phyloP scores from a whole-genome alignment of 805 yeast species.

The Sugiyamaella mastotermitis region DNA sequence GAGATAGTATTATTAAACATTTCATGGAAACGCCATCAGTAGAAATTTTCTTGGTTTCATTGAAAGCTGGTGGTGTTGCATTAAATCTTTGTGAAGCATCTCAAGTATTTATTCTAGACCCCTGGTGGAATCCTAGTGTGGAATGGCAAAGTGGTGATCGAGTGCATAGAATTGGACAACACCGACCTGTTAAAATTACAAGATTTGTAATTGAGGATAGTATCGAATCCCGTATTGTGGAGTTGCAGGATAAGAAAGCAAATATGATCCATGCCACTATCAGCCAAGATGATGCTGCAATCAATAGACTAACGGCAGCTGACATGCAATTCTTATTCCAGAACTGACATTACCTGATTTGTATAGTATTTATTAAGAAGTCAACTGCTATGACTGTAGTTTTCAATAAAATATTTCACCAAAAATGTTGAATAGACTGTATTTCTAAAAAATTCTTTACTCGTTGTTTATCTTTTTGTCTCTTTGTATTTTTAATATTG shows the following conservation, averaged over 20 bases:
- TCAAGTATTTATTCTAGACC: constrained; percentile 91
- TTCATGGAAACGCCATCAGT: constrained; percentile 91
- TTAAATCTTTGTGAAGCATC: constrained; percentile 94
- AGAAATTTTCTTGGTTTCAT: constrained; percentile 88
- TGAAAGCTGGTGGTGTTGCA: constrained; percentile 99
- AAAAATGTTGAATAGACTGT: too few relatives aligned
- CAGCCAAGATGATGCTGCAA: constrained; percentile 87
- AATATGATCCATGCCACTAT: constrained; percentile 97
- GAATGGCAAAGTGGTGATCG: constrained; percentile 99
- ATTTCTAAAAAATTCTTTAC: too few relatives aligned
- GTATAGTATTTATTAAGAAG: too few relatives aligned
- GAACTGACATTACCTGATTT: too few relatives aligned
- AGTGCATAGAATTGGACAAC: constrained; percentile 96
- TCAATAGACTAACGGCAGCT: constrained; percentile 81
- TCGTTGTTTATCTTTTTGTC: too few relatives aligned
- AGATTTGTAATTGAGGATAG: constrained; percentile 94
- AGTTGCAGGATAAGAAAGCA: constrained; percentile 94
- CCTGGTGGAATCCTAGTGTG: constrained; percentile 99
- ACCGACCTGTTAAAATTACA: constrained; percentile 87
- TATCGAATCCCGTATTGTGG: constrained; percentile 92
- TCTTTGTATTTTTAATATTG: too few relatives aligned
- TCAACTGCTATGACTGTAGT: too few relatives aligned
- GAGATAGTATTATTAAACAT: constrained; percentile 84
- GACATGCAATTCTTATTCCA: constrained; percentile 92
- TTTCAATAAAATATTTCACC: too few relatives aligned